Evolutionary conservation across 208 protist genomes (phyloP), one percentile per base, ranked within the genome.

Genomic region (Wallacemonas sp.): DNA sequence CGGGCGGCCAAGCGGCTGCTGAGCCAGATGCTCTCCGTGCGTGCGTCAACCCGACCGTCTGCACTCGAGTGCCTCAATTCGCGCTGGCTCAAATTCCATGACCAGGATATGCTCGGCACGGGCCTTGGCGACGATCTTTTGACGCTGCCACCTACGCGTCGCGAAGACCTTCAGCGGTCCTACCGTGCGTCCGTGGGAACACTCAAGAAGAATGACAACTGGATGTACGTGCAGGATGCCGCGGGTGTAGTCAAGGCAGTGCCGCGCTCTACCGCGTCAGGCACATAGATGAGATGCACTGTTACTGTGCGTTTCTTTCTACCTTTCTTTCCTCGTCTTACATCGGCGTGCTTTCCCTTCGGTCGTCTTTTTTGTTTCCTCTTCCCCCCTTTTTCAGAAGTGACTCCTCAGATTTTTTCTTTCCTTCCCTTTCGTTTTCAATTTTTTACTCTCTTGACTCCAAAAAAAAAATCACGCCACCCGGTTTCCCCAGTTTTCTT

Each of bases 51-150:
- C 49, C 71, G 81, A 6, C 81, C 81, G 3, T 82, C 74, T 12
- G 74, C 74, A 41, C 41, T 74, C n/a, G 78, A 88, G 58, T 81
- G 78, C 39, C 61, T 88, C 17, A 55, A 74, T 44, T 84, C 70
- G 5, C 65, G 65, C 0, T 83, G 69, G 68, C 55, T 88, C 23
- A 70, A 68, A 47, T 55, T 68, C 54, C 34, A 72, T 4, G 69
- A 69, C 36, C 72, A 72, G 47, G 58, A 68, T 14, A 61, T 65
- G 16, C 24, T 41, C 19, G 23, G 32, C 4, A 36, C 44, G 23
- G 61, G 48, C 34, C 27, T 38, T 14, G 72, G 65, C 17, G 60
- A 67, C 17, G 67, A 64, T 8, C 43, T 61, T 24, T 47, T 49
- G 2, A 33, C 32, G 39, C 21, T 39, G 21, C 39, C 39, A 61